phyloP scores from a whole-genome alignment of 176 grass and related monocot genomes.

The Phoenix roebelenii region DNA sequence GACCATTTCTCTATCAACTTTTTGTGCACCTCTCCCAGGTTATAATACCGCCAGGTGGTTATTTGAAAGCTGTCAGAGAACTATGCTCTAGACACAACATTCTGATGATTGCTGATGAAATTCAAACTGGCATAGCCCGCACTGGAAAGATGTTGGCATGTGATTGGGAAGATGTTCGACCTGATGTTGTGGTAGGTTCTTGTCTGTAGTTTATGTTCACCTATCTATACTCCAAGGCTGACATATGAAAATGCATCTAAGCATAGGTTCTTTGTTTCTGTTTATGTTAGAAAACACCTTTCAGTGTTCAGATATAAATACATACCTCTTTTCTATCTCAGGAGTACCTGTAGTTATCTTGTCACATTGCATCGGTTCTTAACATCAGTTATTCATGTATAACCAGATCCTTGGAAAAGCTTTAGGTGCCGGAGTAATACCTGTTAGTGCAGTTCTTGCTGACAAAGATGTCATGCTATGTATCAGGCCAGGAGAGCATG shows the following conservation, averaged over 20 bases:
- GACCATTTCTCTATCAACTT: not conserved
- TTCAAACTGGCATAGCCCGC: slow-evolving; percentile 95
- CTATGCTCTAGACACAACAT: slow-evolving; percentile 79
- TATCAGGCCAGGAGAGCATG: slow-evolving; percentile 90
- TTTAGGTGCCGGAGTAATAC: slow-evolving; percentile 87
- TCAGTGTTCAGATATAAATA: too few species aligned
- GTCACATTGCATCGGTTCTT: too few species aligned
- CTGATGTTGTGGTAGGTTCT: slow-evolving; percentile 81
- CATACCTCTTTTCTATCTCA: too few species aligned
- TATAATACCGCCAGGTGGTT: slow-evolving; percentile 79
- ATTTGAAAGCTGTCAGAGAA: slow-evolving; percentile 82
- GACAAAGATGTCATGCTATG: slow-evolving; percentile 95
- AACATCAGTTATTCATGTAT: not conserved
- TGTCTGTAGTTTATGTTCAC: not conserved
- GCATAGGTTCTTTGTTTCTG: too few species aligned
- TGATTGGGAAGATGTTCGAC: slow-evolving; percentile 78
- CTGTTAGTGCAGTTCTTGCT: slow-evolving; percentile 95
- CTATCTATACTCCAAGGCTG: too few species aligned
- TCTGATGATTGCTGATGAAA: slow-evolving; percentile 98
- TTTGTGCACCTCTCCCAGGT: slow-evolving; percentile 35
- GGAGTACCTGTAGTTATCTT: not conserved
- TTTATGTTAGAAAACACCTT: too few species aligned
- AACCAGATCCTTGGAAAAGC: slow-evolving; percentile 90
- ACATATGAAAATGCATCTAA: too few species aligned
- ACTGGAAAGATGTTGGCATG: slow-evolving; percentile 90